These are phyloP conservation scores for Xylaria telfairii DNA, from an alignment of 495 filamentous ascomycete species.

Conservation along the genomic window DNA sequence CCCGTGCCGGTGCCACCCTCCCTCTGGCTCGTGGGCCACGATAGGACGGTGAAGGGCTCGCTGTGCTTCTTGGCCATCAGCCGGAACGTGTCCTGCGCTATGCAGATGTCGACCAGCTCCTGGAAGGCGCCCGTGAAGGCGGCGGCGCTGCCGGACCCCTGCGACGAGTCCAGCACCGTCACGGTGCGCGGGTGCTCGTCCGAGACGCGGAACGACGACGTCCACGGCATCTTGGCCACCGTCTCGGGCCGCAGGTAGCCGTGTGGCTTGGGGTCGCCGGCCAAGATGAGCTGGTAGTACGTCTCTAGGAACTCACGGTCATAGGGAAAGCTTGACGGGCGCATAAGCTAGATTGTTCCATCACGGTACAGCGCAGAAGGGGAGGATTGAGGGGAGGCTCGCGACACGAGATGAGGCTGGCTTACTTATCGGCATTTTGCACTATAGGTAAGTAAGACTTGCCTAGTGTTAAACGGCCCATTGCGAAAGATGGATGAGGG, in stretches of 20 bases:
- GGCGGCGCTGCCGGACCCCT: conserved; percentile 26
- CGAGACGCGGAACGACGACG: conserved; percentile 42
- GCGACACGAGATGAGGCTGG: neutral
- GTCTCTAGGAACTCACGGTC: conserved; percentile 27
- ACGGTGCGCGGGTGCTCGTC: conserved; percentile 40
- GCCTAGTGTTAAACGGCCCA: conserved; percentile 21
- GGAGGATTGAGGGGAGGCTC: neutral
- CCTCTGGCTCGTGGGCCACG: conserved; percentile 42
- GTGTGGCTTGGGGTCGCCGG: conserved; percentile 45
- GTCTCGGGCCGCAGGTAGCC: conserved; percentile 50
- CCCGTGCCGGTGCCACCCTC: conserved; percentile 22
- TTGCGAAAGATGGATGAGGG: conserved; percentile 11
- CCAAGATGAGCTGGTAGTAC: conserved; percentile 44
- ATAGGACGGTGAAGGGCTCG: conserved; percentile 52
- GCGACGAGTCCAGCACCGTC: conserved; percentile 39
- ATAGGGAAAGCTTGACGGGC: conserved; percentile 34
- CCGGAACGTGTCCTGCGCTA: conserved; percentile 46
- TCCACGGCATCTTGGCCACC: conserved; percentile 56
- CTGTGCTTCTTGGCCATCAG: conserved; percentile 49
- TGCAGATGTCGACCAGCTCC: conserved; percentile 44
- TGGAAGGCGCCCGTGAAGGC: conserved; percentile 42
- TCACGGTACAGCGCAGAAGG: neutral
- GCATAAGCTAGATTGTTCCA: conserved; percentile 22
- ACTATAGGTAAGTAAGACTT: conserved; percentile 27
- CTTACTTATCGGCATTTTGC: conserved; percentile 29